Evolutionary conservation across 306 rosid species (phyloP).

Genomic region (Astragalus glycyphyllos): DNA sequence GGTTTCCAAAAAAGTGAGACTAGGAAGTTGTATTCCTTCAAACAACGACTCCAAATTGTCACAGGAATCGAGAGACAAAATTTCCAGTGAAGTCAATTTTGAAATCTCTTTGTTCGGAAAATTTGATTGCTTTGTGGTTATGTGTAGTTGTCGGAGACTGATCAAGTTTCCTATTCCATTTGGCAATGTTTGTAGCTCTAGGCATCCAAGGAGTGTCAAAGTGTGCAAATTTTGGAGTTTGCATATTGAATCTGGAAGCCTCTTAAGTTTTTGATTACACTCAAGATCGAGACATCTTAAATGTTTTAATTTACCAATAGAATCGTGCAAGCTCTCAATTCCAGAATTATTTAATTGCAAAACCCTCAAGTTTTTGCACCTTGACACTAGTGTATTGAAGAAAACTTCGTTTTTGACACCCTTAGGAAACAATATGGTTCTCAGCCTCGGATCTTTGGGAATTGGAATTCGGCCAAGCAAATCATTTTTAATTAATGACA

Average conservation of each 20-base stretch:
- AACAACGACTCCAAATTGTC: not conserved
- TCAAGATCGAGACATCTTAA: not conserved
- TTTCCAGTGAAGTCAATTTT: constrained; percentile 18
- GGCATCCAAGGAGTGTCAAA: not conserved
- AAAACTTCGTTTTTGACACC: constrained; percentile 10
- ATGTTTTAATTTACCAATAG: constrained; percentile 25
- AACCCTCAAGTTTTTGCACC: not conserved
- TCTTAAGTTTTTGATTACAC: not conserved
- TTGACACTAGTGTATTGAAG: not conserved
- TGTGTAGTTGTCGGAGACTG: not conserved
- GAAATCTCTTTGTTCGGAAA: not conserved
- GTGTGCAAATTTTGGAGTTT: not conserved
- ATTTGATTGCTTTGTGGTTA: constrained; percentile 1
- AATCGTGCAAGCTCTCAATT: not conserved
- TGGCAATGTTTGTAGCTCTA: not conserved
- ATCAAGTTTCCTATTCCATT: constrained; percentile 14
- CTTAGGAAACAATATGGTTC: not conserved
- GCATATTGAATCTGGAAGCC: constrained; percentile 1
- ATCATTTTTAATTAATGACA: constrained; percentile 3
- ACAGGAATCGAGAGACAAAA: not conserved
- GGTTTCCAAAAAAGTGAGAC: not conserved
- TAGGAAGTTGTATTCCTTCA: constrained; percentile 2
- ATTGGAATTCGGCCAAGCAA: not conserved
- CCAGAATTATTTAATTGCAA: not conserved
- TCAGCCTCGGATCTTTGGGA: not conserved